Percentiles rank a stretch among this genome's conserved stretches.
Conservation (phyloP, 2,329 filamentous ascomycete species). For the Cucurbitaria berberidis region DNA sequence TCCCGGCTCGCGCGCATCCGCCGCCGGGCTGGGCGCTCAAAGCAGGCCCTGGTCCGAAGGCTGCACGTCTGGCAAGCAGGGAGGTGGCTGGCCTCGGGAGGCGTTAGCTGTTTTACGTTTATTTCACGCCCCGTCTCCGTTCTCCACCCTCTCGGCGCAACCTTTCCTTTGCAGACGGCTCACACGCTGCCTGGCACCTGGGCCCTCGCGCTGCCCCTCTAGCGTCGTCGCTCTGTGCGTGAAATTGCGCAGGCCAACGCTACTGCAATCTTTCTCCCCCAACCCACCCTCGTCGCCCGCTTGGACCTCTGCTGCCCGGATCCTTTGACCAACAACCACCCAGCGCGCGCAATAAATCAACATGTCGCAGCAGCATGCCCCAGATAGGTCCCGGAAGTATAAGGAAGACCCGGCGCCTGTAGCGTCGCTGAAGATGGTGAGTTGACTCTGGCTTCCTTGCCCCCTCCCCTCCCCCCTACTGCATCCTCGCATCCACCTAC, state of each 20-base stretch:
- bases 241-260: conserved; percentile 49
- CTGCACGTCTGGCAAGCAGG: conserved; percentile 38
- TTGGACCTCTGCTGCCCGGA: conserved; percentile 42
- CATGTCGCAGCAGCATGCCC: conserved; percentile 50
- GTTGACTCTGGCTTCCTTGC: conserved; percentile 49
- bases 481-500: conserved; percentile 16
- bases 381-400: conserved; percentile 52
- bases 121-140: conserved; percentile 47
- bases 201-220: conserved; percentile 9
- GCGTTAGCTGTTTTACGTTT: conserved; percentile 48
- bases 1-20: conserved; percentile 34
- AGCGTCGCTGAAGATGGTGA: conserved; percentile 52
- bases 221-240: conserved; percentile 26
- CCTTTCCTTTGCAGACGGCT: conserved; percentile 21
- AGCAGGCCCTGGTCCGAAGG: conserved; percentile 36
- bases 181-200: conserved; percentile 5
- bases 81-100: conserved; percentile 39
- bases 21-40: conserved; percentile 35
- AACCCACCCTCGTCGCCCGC: conserved; percentile 42
- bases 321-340: conserved; percentile 40
- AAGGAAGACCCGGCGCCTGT: conserved; percentile 54
- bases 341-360: conserved; percentile 50
- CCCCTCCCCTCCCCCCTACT: conserved; percentile 37
- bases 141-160: conserved; percentile 39
- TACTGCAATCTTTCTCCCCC: conserved; percentile 43